Base-by-base conservation (phyloP, 371 early-diverging fungal genomes). In the Neoconidiobolus thromboides region DNA sequence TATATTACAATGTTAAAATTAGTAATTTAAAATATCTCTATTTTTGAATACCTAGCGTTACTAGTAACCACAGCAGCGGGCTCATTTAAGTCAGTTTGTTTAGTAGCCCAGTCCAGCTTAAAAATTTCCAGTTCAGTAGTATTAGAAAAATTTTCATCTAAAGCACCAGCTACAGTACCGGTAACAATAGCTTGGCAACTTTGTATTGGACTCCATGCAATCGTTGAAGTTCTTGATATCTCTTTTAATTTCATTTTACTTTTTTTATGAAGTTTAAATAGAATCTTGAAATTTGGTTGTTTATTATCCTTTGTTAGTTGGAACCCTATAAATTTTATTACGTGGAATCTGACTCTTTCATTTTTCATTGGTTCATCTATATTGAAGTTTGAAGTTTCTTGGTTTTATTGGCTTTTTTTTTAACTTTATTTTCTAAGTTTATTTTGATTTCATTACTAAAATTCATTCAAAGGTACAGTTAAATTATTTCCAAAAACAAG, bases 131-230 rank as follows among this genome's bases (percentile, higher is more conserved):
- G 80, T 68, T 86, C 85, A 2, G 95, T 83, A 51, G 83, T 79
- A 70, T 86, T 89, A 56, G 87, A 87, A 67, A 97, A 97, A 12
- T 88, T 83, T 51, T 91, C 93, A 73, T 95, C 96, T 60, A 97
- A 76, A 39, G 98, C 93, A 37, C 98, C 98, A 5, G 96, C 90
- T 41, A 91, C 92, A 38, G 94, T 91, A 60, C 94, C 98, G 10
- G 85, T 76, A n/a, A 93, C 95, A 59, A 97, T 74, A 56, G 82
- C 69, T 40, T 85, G 76, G 36, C 76, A 61, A 50, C 82, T 77
- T 64, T 82, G 84, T 39, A 78, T 78, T 48, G 89, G 86, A 56
- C 85, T 77, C 89, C 89, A 89, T 38, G 88, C 83, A 64, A 85
- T 78, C 41, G 83, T 82, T 7, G 88, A 83, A 41, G 88, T 87